A percentile compares a stretch with the other conserved stretches of the same genome.
These are phyloP conservation scores for Fraxinus greggii DNA, from an alignment of 305 asterid genomes.

Conservation along the genomic window DNA sequence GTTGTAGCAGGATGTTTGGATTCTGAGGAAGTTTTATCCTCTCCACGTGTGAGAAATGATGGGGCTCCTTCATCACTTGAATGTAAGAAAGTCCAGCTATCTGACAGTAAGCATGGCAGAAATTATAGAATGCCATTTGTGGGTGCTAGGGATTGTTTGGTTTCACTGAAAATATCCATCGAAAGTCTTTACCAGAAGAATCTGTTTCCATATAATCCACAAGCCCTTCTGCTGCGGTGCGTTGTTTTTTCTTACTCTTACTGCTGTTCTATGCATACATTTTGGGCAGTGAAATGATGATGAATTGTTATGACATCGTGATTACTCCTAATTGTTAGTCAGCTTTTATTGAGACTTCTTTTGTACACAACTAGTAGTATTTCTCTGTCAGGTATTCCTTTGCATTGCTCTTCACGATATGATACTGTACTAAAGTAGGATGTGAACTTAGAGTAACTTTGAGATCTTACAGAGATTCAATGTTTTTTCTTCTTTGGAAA, in stretches of 20 bases:
- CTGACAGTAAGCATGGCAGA: slow-evolving; percentile 20
- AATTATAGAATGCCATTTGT: slow-evolving; percentile 34
- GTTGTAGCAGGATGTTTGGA: slow-evolving; percentile 24
- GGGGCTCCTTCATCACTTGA: slow-evolving; percentile 25
- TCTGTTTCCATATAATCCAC: slow-evolving; percentile 81
- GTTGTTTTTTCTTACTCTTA: slow-evolving; percentile 15
- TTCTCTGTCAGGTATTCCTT: background rate
- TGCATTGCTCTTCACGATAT: background rate
- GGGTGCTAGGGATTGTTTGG: slow-evolving; percentile 68
- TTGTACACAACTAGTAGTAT: background rate
- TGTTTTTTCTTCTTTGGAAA: background rate
- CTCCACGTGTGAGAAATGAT: slow-evolving; percentile 16
- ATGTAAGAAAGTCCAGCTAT: slow-evolving; percentile 16
- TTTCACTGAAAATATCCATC: slow-evolving; percentile 59
- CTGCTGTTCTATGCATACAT: background rate
- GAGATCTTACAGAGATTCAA: background rate
- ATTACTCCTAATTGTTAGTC: background rate
- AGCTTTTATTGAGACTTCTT: background rate
- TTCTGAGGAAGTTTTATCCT: slow-evolving; percentile 23
- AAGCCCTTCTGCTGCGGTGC: slow-evolving; percentile 73
- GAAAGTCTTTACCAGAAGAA: slow-evolving; percentile 61
- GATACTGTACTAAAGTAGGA: background rate
- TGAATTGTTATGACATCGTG: background rate
- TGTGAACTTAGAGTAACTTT: background rate
- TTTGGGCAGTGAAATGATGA: background rate